Base-by-base conservation (phyloP, 371 early-diverging fungal genomes). In the Blakeslea trispora region DNA sequence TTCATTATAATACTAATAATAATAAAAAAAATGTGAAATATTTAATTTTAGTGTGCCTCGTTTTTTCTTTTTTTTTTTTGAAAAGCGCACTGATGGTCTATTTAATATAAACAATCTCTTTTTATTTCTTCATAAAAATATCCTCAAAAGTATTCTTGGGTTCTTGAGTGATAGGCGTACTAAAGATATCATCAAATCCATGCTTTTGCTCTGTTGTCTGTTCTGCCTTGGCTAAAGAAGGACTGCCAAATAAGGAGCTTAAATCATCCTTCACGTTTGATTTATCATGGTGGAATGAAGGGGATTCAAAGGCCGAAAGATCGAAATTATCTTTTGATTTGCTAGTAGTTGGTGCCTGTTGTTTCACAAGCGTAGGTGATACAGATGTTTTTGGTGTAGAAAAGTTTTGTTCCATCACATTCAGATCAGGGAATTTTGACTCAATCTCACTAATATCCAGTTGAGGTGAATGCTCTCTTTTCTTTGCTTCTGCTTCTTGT, bases 401-500 rank as follows among this genome's bases (percentile, higher is more conserved):
- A 23, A 74, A 78, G 5, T 53, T 68, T 31, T 75, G 66, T 28
- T 78, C 79, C 73, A 78, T 73, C 0, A 75, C 75, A 28, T 35
- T 62, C 18, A 78, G 53, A 37, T 78, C 79, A n/a, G 79, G 79
- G 45, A 75, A 78, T 18, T 78, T 78, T 21, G 71, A 68, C 56
- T 78, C 79, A 45, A 78, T 71, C 9, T 69, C 75, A 50, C 71
- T 71, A 28, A 78, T 67, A 53, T 75, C 75, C 9, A 69, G 61
- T 50, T 65, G 55, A 11, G 67, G 56, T 19, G 60, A 50, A 21
- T 50, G 17, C 21, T 40, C 14, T 19, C 57, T 39, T 43, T 58
- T 42, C 14, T 64, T 61, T 22, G 46, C 45, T 32, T 67, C 68
- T 0, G 55, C 45, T 24, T 68, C 66, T 55, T 71, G 61, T 24